Evolutionary conservation across 345 rosid genomes (phyloP).

Genomic region (Aquilaria sinensis): DNA sequence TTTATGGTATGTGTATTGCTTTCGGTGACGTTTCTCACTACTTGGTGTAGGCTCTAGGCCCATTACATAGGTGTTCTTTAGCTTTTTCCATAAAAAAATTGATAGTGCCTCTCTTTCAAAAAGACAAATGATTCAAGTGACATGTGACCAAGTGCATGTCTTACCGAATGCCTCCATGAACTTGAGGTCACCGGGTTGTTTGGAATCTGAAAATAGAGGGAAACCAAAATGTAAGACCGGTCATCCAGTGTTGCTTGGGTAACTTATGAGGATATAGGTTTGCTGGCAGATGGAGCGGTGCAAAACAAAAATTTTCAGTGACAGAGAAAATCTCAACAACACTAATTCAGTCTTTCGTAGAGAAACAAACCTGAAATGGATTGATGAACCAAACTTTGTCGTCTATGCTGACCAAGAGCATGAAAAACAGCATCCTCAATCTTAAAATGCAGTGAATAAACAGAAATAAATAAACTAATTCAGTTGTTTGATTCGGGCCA

Average conservation of each 20-base stretch:
- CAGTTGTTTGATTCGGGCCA: too few species aligned
- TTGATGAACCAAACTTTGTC: conserved; percentile 48
- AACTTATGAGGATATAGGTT: not conserved
- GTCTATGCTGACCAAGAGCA: conserved; percentile 54
- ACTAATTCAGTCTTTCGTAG: not conserved
- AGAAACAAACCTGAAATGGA: conserved; percentile 37
- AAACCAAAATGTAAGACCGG: conserved; percentile 2
- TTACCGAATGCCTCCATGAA: conserved; percentile 77
- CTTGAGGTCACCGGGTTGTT: conserved; percentile 51
- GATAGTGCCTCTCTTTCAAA: too few species aligned
- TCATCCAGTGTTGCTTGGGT: conserved; percentile 3
- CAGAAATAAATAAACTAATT: not conserved
- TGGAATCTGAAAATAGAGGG: conserved; percentile 47
- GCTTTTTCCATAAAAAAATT: too few species aligned
- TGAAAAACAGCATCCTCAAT: conserved; percentile 89
- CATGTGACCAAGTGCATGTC: conserved; percentile 9
- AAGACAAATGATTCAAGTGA: not conserved
- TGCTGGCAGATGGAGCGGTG: not conserved
- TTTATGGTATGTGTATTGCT: too few species aligned
- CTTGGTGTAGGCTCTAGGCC: too few species aligned
- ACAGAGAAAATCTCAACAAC: not conserved
- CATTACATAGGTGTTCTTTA: too few species aligned
- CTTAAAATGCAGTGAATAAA: conserved; percentile 26
- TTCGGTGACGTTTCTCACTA: too few species aligned
- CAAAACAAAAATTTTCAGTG: not conserved